phyloP scores from a whole-genome alignment of 2,329 filamentous ascomycete species.

The Curvularia hawaiiensis region DNA sequence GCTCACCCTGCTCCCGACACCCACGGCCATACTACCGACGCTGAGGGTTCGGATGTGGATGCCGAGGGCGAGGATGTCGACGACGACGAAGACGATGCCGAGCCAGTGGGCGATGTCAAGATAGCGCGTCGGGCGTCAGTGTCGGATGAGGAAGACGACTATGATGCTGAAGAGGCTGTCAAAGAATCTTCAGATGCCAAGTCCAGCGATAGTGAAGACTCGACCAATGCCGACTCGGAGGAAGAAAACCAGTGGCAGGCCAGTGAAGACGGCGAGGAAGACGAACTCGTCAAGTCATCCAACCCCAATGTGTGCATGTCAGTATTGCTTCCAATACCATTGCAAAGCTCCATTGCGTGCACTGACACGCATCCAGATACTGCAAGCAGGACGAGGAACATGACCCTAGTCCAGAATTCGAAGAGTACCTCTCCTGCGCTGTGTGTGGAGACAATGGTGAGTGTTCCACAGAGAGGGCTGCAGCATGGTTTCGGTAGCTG shows the following conservation, averaged over 20 bases:
- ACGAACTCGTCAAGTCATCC: constrained; percentile 56
- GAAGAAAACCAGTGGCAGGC: constrained; percentile 61
- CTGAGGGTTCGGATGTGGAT: constrained; percentile 51
- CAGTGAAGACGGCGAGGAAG: constrained; percentile 61
- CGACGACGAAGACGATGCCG: constrained; percentile 58
- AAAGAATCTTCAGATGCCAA: constrained; percentile 46
- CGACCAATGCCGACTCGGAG: constrained; percentile 57
- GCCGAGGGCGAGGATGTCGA: constrained; percentile 54
- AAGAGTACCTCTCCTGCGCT: constrained; percentile 76
- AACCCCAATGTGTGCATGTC: constrained; percentile 69
- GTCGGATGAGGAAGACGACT: constrained; percentile 49
- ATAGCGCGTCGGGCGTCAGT: constrained; percentile 37
- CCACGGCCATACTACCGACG: constrained; percentile 46
- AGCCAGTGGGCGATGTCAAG: constrained; percentile 51
- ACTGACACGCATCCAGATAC: constrained; percentile 61
- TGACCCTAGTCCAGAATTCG: constrained; percentile 80
- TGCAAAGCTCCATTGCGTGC: neutral
- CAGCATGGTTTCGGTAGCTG: constrained; percentile 46
- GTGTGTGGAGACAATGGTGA: constrained; percentile 83
- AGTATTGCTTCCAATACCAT: constrained; percentile 41
- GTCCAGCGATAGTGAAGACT: constrained; percentile 47
- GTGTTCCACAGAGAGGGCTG: constrained; percentile 46
- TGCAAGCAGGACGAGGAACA: constrained; percentile 84
- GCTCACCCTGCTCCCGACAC: constrained; percentile 26
- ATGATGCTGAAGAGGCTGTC: constrained; percentile 48